Evolutionary conservation across 768 basidiomycete genomes (phyloP).

Genomic region (Amanita inopinata): DNA sequence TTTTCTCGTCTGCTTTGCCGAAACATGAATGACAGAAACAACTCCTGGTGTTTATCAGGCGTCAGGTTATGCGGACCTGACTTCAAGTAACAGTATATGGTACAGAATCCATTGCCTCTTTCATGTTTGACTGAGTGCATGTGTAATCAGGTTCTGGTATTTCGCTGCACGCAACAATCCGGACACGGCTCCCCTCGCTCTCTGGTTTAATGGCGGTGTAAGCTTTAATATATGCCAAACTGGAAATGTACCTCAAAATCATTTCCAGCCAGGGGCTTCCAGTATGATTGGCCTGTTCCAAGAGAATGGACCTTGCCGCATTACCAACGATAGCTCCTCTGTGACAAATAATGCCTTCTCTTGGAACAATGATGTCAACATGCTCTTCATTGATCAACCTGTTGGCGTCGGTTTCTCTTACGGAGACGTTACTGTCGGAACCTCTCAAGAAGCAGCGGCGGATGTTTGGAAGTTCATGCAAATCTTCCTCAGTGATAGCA

Average conservation of each 20-base stretch:
- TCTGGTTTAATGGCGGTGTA: constrained; percentile 62
- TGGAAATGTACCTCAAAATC: not conserved
- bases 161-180: constrained; percentile 56
- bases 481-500: constrained; percentile 46
- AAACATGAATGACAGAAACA: constrained; percentile 31
- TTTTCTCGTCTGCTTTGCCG: not conserved
- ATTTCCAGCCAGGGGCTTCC: constrained; percentile 39
- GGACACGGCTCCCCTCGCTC: constrained; percentile 47
- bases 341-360: constrained; percentile 44
- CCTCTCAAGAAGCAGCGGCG: constrained; percentile 41
- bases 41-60: constrained; percentile 53
- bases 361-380: constrained; percentile 49
- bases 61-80: constrained; percentile 55
- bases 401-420: constrained; percentile 57
- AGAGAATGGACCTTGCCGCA: constrained; percentile 69
- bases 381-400: constrained; percentile 58
- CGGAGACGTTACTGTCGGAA: constrained; percentile 37
- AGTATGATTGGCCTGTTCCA: constrained; percentile 60
- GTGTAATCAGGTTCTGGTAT: constrained; percentile 62
- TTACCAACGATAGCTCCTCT: constrained; percentile 40
- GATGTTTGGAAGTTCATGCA: constrained; percentile 58
- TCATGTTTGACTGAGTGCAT: too few species aligned
- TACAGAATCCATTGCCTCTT: constrained; percentile 13
- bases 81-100: constrained; percentile 50
- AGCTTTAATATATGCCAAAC: constrained; percentile 13